These are phyloP conservation scores for Verruconis gallopava DNA, from an alignment of 2,329 filamentous ascomycete species.

Conservation along the genomic window DNA sequence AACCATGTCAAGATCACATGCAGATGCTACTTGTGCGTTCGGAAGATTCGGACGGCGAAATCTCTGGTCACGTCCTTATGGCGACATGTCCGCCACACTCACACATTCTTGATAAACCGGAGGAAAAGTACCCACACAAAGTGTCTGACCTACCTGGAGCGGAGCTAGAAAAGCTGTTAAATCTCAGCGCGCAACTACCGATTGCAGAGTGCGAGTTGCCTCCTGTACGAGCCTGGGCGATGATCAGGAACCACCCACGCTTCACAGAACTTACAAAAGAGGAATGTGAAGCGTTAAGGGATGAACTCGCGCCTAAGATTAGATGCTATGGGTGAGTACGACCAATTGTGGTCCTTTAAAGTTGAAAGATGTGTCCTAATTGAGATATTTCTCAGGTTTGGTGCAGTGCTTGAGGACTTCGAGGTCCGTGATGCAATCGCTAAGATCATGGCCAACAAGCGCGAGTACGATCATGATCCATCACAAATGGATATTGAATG, in stretches of 20 bases:
- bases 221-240: constrained; percentile 88
- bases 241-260: constrained; percentile 59
- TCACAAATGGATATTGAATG: background rate
- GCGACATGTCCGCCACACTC: constrained; percentile 69
- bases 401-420: constrained; percentile 57
- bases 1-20: constrained; percentile 84
- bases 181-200: constrained; percentile 70
- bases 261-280: constrained; percentile 50
- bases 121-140: constrained; percentile 49
- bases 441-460: constrained; percentile 50
- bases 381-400: constrained; percentile 39
- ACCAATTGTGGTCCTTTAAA: constrained; percentile 2
- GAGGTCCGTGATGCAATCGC: constrained; percentile 68
- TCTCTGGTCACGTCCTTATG: constrained; percentile 89
- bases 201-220: constrained; percentile 77
- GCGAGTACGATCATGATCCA: background rate
- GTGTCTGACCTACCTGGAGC: constrained; percentile 69
- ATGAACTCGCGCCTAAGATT: constrained; percentile 65
- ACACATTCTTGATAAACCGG: constrained; percentile 42
- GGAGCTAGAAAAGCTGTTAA: constrained; percentile 68
- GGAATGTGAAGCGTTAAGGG: constrained; percentile 60
- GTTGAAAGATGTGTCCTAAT: background rate
- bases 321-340: constrained; percentile 73
- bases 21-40: constrained; percentile 58
- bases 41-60: constrained; percentile 45